phyloP scores from a whole-genome alignment of 2,329 filamentous ascomycete genomes.

The Zymoseptoria tritici region DNA sequence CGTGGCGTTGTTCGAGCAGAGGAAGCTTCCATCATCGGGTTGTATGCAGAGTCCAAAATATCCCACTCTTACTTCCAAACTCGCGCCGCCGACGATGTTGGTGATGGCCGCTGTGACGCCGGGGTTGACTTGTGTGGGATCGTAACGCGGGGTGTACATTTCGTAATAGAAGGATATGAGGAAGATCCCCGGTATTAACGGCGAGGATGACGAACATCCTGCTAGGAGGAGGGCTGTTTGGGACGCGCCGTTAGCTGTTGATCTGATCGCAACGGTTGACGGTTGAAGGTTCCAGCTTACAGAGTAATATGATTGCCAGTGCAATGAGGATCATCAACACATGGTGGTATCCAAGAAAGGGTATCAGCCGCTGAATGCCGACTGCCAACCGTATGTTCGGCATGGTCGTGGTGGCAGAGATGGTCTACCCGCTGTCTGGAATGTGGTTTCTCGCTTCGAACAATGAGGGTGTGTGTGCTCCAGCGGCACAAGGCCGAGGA shows the following conservation, averaged over 20 bases:
- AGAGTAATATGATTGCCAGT: conserved; percentile 86
- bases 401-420: conserved; percentile 34
- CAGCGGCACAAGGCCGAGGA: conserved; percentile 21
- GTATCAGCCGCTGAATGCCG: conserved; percentile 50
- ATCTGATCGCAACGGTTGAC: background rate
- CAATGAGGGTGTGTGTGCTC: conserved; percentile 7
- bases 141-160: conserved; percentile 71
- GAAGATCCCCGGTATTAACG: conserved; percentile 91
- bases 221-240: conserved; percentile 74
- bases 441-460: background rate
- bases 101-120: conserved; percentile 76
- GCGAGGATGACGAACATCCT: conserved; percentile 93
- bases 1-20: conserved; percentile 96
- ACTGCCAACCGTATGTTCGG: conserved; percentile 44
- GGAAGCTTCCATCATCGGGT: conserved; percentile 75
- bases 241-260: conserved; percentile 2
- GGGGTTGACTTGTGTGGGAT: conserved; percentile 84
- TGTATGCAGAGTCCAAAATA: conserved; percentile 98
- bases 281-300: conserved; percentile 49
- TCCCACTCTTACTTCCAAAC: conserved; percentile 83
- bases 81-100: conserved; percentile 80
- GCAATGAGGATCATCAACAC: conserved; percentile 97
- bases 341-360: conserved; percentile 65
- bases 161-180: conserved; percentile 97
- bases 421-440: conserved; percentile 29